Evolutionary conservation across 2,329 filamentous ascomycete species (phyloP).

Genomic region (Pezizomycotina sp.): DNA sequence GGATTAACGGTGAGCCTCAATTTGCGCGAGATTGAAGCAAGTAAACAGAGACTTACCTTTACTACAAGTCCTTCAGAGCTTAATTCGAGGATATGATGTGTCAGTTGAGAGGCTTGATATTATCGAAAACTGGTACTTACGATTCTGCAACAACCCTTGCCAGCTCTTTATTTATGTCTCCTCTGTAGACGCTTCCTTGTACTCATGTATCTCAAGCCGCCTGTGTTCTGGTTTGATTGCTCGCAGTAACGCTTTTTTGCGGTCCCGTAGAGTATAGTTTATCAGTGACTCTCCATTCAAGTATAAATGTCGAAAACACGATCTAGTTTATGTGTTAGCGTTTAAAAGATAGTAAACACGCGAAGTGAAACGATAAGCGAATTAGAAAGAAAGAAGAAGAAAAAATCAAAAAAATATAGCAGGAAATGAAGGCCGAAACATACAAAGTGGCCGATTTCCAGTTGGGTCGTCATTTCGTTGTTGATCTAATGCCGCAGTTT

Average conservation of each 20-base stretch:
- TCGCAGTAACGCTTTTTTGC: constrained; percentile 55
- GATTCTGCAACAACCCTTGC: constrained; percentile 71
- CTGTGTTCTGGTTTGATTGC: constrained; percentile 54
- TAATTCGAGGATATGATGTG: too few relatives aligned
- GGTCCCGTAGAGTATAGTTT: constrained; percentile 65
- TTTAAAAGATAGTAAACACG: too few relatives aligned
- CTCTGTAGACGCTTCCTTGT: constrained; percentile 47
- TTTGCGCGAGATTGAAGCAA: too few relatives aligned
- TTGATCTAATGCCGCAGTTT: constrained; percentile 70
- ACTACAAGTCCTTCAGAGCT: too few relatives aligned
- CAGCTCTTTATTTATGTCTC: constrained; percentile 64
- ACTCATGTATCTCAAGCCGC: constrained; percentile 67
- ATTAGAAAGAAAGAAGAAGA: too few relatives aligned
- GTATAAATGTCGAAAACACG: constrained; percentile 82
- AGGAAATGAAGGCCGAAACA: neutral
- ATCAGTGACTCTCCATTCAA: constrained; percentile 69
- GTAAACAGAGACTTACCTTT: too few relatives aligned
- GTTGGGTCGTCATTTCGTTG: constrained; percentile 46
- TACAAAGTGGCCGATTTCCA: constrained; percentile 53
- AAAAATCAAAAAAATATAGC: too few relatives aligned
- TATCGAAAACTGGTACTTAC: too few relatives aligned
- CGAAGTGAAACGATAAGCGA: too few relatives aligned
- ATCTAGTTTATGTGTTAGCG: constrained; percentile 30
- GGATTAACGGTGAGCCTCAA: too few relatives aligned
- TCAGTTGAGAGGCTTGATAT: too few relatives aligned